Evolutionary conservation across 2,329 filamentous ascomycete genomes (phyloP).

Genomic region (Trichoderma sp.): DNA sequence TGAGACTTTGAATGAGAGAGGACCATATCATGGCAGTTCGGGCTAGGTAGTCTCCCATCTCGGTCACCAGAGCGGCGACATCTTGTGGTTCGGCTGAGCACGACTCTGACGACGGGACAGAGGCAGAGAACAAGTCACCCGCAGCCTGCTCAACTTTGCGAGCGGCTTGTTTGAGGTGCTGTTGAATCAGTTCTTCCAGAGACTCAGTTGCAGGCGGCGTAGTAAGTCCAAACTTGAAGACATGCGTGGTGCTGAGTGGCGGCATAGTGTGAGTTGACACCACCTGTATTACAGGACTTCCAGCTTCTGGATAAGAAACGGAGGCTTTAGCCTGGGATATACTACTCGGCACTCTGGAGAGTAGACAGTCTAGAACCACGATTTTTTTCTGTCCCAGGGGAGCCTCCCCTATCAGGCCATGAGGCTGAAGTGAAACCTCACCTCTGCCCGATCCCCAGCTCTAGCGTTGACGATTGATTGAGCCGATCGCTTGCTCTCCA

Average conservation of each 20-base stretch:
- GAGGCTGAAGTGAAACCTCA: constrained; percentile 7
- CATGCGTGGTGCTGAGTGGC: not conserved
- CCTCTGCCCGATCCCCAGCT: not conserved
- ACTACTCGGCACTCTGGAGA: not conserved
- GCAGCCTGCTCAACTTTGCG: constrained; percentile 28
- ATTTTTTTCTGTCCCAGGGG: not conserved
- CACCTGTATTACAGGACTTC: not conserved
- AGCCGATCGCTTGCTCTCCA: constrained; percentile 2
- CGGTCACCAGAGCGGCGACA: constrained; percentile 34
- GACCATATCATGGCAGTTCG: constrained; percentile 38
- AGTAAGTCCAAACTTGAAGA: constrained; percentile 17
- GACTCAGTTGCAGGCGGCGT: constrained; percentile 13
- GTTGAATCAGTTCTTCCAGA: constrained; percentile 34
- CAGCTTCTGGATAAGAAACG: not conserved
- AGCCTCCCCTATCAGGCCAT: not conserved
- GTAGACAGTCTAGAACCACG: not conserved
- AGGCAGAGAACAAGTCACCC: constrained; percentile 9
- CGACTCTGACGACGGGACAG: not conserved
- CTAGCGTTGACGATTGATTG: not conserved
- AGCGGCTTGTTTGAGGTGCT: constrained; percentile 32
- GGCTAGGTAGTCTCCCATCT: constrained; percentile 40
- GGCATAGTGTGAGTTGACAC: constrained; percentile 9
- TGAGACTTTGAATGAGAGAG: constrained; percentile 37
- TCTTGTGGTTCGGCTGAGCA: constrained; percentile 22
- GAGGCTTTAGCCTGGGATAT: not conserved